Evolutionary conservation across 1,284 basidiomycete genomes (phyloP), one percentile per base, ranked within the genome.

Genomic region (Naganishia cerealis): DNA sequence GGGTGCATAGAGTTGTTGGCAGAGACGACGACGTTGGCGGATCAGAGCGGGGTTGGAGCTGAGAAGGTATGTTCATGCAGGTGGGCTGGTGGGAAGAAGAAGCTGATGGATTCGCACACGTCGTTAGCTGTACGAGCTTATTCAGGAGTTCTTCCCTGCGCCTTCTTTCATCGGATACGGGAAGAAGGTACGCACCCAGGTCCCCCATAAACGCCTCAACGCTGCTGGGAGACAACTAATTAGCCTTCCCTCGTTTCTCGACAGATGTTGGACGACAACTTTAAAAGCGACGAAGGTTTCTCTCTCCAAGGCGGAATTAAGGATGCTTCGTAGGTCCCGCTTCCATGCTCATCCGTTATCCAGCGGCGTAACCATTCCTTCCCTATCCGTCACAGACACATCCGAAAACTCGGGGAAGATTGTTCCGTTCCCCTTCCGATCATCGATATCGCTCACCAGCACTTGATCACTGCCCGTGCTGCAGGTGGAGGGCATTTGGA

Each of bases 231-330:
- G 26, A 42, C 46, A 10, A 21, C 33, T n/a, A n/a, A 55, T 21
- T 6, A 9, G 18, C 21, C 10, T 24, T 18, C 16, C 24, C 1
- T 21, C 26, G 24, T 29, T 29, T 13, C 36, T 33, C 5, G 73
- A 65, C 69, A 74, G 56, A 76, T 75, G 57, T 71, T 73, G 15
- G 68, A 77, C 52, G 83, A 91, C 80, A 82, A 86, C 43, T 94
- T 93, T 76, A 87, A 92, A 70, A 90, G 87, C 21, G 83, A 85
- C 10, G 83, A 83, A 48, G 93, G 92, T n/a, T 94, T 95, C 78
- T 84, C 88, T n/a, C 86, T 94, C 65, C 87, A 89, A 46, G 90
- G 91, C 18, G 93, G 92, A n/a, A 87, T 94, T 74, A 92, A 92
- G 74, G 92, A 94, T 76, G 86, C 87, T 0, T 77, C 84, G 82